Evolutionary conservation across 441 rosid genomes (phyloP), one percentile per base, ranked within the genome.

Genomic region (Pelargonium myrrhifolium): DNA sequence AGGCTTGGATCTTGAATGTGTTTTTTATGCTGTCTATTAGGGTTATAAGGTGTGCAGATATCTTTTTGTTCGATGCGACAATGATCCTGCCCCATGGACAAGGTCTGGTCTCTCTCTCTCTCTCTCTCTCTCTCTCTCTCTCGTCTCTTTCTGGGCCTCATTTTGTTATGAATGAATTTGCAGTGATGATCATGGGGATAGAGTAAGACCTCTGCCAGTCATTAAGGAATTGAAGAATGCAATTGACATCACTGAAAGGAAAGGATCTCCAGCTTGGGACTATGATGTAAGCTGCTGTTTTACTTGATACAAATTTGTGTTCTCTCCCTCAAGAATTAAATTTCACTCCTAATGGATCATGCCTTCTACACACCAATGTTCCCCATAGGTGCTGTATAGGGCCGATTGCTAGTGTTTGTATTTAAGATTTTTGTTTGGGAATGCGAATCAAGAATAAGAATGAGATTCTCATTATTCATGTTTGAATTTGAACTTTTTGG

Each of bases 31-130:
- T 9, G 4, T 66, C 59, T 59, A 20, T 56, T 62, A 85, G 94
- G 89, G 91, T n/a, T 75, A 76, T 7, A 74, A 82, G 62, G 88
- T 85, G 3, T 86, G 89, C 53, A 74, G 96, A 39, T 93, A 87
- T 76, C 76, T 90, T 2, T 93, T 93, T 72, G 96, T 90, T 1
- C 82, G 98, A 73, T 90, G 98, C 72, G 98, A 93, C 77, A 93
- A 90, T 59, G 88, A 86, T 45, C 87, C 97, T 61, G 98, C 97
- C 40, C 97, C 97, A 22, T 93, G 98, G 98, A 87, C 92, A 1
- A 88, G 94, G 98, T 93, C 72, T 71, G 60, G 20, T 49, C 24
- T 53, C 24, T 53, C 15, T 53, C 24, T 53, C 9, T 67, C 26
- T 22, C 18, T 59, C 5, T 21, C 37, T 67, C 0, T 6, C 70